These are phyloP conservation scores for Haplographium delicatum DNA, from an alignment of 495 filamentous ascomycete genomes.

Conservation along the genomic window DNA sequence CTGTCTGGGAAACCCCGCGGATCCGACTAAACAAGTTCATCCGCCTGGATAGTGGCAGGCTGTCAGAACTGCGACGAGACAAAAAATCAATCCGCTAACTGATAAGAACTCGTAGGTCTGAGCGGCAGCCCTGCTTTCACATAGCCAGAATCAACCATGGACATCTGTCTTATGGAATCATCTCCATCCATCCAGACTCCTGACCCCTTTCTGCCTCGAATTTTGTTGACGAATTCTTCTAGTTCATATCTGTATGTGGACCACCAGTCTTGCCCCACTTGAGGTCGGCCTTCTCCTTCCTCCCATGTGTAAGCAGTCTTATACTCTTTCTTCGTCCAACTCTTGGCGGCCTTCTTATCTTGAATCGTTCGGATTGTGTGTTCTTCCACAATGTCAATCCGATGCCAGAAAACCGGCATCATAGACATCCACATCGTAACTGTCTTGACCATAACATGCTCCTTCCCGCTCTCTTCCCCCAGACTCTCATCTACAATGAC, in stretches of 20 bases:
- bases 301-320: conserved; percentile 43
- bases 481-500: conserved; percentile 25
- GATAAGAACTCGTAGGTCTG: too few species aligned
- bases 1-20: too few species aligned
- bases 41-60: too few species aligned
- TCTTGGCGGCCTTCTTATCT: conserved; percentile 28
- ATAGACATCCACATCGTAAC: conserved; percentile 40
- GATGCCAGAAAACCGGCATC: conserved; percentile 38
- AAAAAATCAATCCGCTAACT: too few species aligned
- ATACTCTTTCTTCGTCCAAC: conserved; percentile 38
- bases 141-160: conserved; percentile 50
- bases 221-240: conserved; percentile 50
- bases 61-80: too few species aligned
- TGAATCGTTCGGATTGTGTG: conserved; percentile 32
- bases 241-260: conserved; percentile 47
- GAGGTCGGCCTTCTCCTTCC: conserved; percentile 23
- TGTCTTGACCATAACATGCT: conserved; percentile 34
- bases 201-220: conserved; percentile 38
- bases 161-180: conserved; percentile 48
- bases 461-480: conserved; percentile 29
- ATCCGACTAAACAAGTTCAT: too few species aligned
- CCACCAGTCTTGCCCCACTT: conserved; percentile 43
- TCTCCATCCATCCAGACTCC: conserved; percentile 45
- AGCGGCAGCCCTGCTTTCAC: conserved; percentile 39
- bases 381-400: conserved; percentile 45